Base-by-base conservation (phyloP, 192 early-diverging fungal genomes). In the Coemansia asiatica region DNA sequence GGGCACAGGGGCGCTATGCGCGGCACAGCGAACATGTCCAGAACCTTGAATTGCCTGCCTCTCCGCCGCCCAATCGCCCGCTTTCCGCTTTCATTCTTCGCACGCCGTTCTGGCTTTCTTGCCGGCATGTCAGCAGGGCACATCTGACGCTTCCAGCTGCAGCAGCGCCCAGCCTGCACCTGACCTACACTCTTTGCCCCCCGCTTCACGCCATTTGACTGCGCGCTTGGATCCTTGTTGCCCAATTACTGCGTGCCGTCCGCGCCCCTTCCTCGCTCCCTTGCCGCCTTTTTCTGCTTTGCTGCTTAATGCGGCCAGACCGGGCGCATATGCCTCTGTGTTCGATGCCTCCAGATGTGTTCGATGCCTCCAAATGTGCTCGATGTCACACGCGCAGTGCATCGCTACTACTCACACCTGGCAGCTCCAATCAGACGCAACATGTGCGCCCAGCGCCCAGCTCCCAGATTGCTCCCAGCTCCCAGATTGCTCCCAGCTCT, bases 21-120 rank as follows among this genome's bases (percentile, higher is more conserved):
- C 54, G 57, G 57, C 57, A 62, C 67, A 78, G 71, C 64, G 76
- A 78, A 78, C 58, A 65, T 50, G 70, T 72, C 47, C 67, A 78
- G 76, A 78, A 78, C 76, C 49, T 61, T 72, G 76, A 78, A 78
- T 71, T 48, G 55, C 64, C 26, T 46, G 22, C 31, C 3, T 8
- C 31, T 8, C 60, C 23, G 40, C 40, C 40, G 22, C 16, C 23
- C 38, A 26, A n/a, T 47, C 50, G 60, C 60, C 38, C 49, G 47
- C 29, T 9, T 15, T 19, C 38, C 49, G 47, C 29, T 9, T 15
- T 19, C 36, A 26, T 31, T 44, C 40, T 44, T 47, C 47, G 40
- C 44, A 48, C 47, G 38, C 40, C 44, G 40, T n/a, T 36, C 27
- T 48, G 27, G 60, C n/a, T 48, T 60, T 26, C 46, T 47, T 62